These are phyloP conservation scores for Vigna hirtella DNA, from an alignment of 306 rosid species.

Conservation along the genomic window DNA sequence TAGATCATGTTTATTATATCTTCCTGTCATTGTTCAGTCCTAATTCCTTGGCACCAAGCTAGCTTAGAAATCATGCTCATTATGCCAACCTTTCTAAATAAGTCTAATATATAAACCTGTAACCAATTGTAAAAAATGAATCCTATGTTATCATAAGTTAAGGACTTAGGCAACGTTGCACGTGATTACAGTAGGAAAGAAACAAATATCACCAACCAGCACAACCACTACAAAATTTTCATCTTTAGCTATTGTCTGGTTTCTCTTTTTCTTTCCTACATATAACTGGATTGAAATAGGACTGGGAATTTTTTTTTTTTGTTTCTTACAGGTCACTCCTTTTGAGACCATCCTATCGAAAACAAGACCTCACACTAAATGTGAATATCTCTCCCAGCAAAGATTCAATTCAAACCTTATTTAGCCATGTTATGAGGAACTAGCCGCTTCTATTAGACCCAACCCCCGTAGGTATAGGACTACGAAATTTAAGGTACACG, in stretches of 20 bases:
- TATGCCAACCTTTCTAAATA: neutral
- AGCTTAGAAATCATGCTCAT: constrained; percentile 15
- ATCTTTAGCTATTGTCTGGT: neutral
- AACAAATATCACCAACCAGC: constrained; percentile 24
- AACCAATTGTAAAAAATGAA: neutral
- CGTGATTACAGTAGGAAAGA: constrained; percentile 7
- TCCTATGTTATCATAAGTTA: neutral
- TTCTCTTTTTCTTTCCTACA: neutral
- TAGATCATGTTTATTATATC: constrained; percentile 29
- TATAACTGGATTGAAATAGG: neutral
- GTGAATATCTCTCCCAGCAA: neutral
- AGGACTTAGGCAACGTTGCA: constrained; percentile 19
- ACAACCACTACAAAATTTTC: neutral
- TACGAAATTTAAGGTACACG: neutral
- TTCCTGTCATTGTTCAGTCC: neutral
- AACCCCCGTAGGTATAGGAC: neutral
- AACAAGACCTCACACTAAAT: neutral
- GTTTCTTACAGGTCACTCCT: neutral
- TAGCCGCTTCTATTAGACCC: neutral
- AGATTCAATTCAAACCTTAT: neutral
- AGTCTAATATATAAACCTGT: neutral
- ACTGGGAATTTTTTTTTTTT: neutral
- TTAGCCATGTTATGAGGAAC: neutral
- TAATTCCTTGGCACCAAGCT: constrained; percentile 21
- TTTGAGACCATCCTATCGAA: neutral